Conservation (phyloP, 2,329 filamentous ascomycete species). For the Phyllosticta citriasiana region DNA sequence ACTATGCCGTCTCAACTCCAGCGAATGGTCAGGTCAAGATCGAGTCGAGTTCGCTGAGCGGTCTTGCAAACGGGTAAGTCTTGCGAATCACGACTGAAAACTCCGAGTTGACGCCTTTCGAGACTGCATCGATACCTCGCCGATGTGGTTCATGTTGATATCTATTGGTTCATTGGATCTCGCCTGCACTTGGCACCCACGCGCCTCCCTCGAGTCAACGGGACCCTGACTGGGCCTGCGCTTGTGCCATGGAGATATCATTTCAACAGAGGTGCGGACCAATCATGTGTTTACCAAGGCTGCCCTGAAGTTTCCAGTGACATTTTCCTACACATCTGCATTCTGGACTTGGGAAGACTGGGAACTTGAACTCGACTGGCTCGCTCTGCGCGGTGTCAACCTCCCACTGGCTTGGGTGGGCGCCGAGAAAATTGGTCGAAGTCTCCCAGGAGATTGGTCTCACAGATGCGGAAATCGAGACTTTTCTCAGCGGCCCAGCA, state of each 20-base stretch:
- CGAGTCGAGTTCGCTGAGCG: background rate
- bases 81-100: background rate
- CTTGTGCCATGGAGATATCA: conserved; percentile 40
- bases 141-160: conserved; percentile 34
- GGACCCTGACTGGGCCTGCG: conserved; percentile 30
- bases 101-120: background rate
- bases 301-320: conserved; percentile 25
- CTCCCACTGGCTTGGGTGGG: conserved; percentile 44
- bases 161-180: conserved; percentile 40
- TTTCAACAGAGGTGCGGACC: conserved; percentile 37
- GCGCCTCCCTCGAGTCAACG: conserved; percentile 21
- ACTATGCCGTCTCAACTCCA: background rate
- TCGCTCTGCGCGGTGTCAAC: conserved; percentile 43
- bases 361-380: conserved; percentile 44
- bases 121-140: conserved; percentile 34
- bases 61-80: background rate
- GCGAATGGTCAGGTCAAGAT: background rate
- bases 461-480: conserved; percentile 33
- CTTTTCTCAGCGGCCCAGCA: conserved; percentile 41
- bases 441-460: conserved; percentile 39
- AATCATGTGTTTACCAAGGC: background rate
- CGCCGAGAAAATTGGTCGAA: conserved; percentile 40
- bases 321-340: conserved; percentile 42
- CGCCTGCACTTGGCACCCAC: conserved; percentile 26
- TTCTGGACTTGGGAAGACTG: conserved; percentile 47